A percentile compares a stretch with the other conserved stretches of the same genome.
These are phyloP conservation scores for Nemania serpens DNA, from an alignment of 2,329 filamentous ascomycete species.

Conservation along the genomic window DNA sequence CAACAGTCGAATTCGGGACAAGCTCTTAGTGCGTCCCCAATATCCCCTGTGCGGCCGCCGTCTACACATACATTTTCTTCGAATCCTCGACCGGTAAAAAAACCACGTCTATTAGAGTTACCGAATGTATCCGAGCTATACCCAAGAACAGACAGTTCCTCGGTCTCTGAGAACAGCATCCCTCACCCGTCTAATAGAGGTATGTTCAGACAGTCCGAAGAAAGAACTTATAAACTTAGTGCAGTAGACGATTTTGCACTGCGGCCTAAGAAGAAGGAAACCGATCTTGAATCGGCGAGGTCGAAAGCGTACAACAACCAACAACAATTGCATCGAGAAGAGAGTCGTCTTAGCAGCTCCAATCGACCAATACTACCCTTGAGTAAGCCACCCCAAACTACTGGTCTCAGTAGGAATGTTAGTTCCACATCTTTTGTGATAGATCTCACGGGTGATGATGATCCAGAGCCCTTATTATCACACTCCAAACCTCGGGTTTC, in stretches of 20 bases:
- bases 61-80: constrained; percentile 12
- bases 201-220: constrained; percentile 24
- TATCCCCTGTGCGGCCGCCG: constrained; percentile 18
- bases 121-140: constrained; percentile 18
- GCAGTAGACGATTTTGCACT: constrained; percentile 36
- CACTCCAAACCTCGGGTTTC: constrained; percentile 2
- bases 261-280: constrained; percentile 31
- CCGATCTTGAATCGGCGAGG: constrained; percentile 20
- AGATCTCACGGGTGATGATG: constrained; percentile 34
- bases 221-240: constrained; percentile 26
- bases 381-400: constrained; percentile 6
- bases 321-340: constrained; percentile 11
- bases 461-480: constrained; percentile 9
- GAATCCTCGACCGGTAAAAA: constrained; percentile 30
- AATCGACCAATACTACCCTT: constrained; percentile 8
- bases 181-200: constrained; percentile 20
- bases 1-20: constrained; percentile 11
- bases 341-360: constrained; percentile 10
- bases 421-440: constrained; percentile 23
- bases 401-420: constrained; percentile 5
- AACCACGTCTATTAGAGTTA: constrained; percentile 23
- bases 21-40: constrained; percentile 2
- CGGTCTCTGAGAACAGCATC: constrained; percentile 24
- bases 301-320: constrained; percentile 21
- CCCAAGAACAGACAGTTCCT: constrained; percentile 12